Conservation (phyloP, 148 eudicot genomes). For the Cornus suecica region DNA sequence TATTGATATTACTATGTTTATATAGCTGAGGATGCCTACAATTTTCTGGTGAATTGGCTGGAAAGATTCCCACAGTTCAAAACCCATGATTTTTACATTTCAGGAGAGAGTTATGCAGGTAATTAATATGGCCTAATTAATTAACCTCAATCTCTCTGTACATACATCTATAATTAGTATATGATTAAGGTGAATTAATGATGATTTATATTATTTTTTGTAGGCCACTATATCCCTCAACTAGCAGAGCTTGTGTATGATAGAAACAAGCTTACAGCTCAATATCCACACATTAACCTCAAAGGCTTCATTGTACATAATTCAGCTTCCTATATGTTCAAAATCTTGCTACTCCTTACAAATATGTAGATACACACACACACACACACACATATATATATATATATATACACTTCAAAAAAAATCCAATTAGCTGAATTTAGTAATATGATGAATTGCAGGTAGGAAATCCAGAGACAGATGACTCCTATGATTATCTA, state of each 20-base stretch:
- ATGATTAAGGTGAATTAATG: not conserved
- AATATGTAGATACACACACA: no score
- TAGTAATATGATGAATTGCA: slow-evolving; percentile 15
- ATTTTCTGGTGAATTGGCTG: slow-evolving; percentile 64
- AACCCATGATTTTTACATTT: slow-evolving; percentile 44
- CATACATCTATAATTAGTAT: no score
- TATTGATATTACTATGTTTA: not conserved
- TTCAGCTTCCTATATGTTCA: not conserved
- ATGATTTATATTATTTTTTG: not conserved
- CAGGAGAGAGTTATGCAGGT: slow-evolving; percentile 90
- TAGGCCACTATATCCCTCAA: slow-evolving; percentile 75
- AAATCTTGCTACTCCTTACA: not conserved
- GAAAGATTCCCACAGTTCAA: slow-evolving; percentile 45
- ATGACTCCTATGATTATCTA: slow-evolving; percentile 50
- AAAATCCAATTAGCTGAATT: not conserved
- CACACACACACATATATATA: not conserved
- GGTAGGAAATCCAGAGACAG: slow-evolving; percentile 72
- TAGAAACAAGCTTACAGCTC: slow-evolving; percentile 36
- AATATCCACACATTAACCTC: slow-evolving; percentile 41
- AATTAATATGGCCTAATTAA: slow-evolving; percentile 4
- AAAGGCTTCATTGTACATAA: slow-evolving; percentile 67
- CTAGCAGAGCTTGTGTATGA: slow-evolving; percentile 58
- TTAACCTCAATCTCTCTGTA: not conserved
- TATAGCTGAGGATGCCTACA: slow-evolving; percentile 63
- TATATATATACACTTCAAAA: not conserved